A percentile compares a stretch with the other conserved stretches of the same genome.
phyloP scores from a whole-genome alignment of 305 asterid genomes.

The Salvia sclarea region DNA sequence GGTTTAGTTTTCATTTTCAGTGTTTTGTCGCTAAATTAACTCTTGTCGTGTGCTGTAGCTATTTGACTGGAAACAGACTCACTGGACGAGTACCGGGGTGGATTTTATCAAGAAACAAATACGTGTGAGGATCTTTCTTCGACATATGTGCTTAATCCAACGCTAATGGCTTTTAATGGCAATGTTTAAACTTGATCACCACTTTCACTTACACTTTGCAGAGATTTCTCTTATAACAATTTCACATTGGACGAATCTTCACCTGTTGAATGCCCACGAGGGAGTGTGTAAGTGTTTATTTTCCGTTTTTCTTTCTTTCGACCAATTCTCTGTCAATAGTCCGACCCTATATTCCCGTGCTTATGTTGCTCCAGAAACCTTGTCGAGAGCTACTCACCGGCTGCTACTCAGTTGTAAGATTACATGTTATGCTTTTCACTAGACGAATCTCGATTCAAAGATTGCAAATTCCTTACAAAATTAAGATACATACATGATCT shows the following conservation, averaged over 20 bases:
- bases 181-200: not conserved
- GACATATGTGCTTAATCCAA: not conserved
- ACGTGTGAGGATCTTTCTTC: constrained; percentile 48
- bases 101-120: constrained; percentile 71
- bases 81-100: constrained; percentile 70
- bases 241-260: constrained; percentile 49
- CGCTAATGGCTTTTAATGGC: not conserved
- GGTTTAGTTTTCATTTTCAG: constrained; percentile 2
- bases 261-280: constrained; percentile 59
- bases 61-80: constrained; percentile 77
- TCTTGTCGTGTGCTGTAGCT: constrained; percentile 43
- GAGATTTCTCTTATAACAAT: constrained; percentile 80
- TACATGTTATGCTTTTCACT: not conserved
- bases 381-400: constrained; percentile 78
- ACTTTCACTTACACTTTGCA: constrained; percentile 41
- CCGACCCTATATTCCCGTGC: not conserved
- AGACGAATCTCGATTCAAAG: not conserved
- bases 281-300: constrained; percentile 73
- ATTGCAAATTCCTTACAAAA: not conserved
- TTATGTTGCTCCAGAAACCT: constrained; percentile 63
- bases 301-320: not conserved
- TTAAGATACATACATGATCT: constrained; percentile 5
- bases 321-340: not conserved
- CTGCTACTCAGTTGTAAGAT: constrained; percentile 58
- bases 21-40: constrained; percentile 10